phyloP scores from a whole-genome alignment of 2,329 filamentous ascomycete genomes.

The Biscogniauxia marginata region DNA sequence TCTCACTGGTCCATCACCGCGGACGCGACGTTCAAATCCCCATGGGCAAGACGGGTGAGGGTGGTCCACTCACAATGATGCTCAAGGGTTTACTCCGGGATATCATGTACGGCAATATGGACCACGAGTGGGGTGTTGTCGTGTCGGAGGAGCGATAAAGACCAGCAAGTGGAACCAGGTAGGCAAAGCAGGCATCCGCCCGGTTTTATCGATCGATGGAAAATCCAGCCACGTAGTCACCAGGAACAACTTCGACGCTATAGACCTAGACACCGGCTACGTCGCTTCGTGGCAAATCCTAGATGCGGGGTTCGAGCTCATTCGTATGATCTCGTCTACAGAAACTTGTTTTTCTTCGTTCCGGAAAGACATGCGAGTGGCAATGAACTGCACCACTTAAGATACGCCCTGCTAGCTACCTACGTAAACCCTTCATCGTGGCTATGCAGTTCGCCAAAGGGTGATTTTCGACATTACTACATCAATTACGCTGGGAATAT shows the following conservation, averaged over 20 bases:
- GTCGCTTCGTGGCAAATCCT: neutral
- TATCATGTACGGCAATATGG: slow-evolving; percentile 71
- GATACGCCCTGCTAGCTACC: neutral
- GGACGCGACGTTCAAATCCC: slow-evolving; percentile 62
- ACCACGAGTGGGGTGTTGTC: slow-evolving; percentile 69
- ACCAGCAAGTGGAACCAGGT: neutral
- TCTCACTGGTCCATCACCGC: slow-evolving; percentile 67
- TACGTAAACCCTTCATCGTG: too few species aligned
- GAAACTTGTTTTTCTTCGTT: neutral
- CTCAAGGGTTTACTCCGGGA: slow-evolving; percentile 68
- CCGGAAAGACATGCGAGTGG: neutral
- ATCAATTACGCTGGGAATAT: too few species aligned
- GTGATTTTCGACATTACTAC: too few species aligned
- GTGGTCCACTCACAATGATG: slow-evolving; percentile 55
- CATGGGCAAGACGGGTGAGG: slow-evolving; percentile 52
- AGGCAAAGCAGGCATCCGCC: neutral
- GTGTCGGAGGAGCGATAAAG: slow-evolving; percentile 55
- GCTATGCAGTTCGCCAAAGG: too few species aligned
- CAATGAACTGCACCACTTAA: neutral
- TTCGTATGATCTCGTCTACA: neutral
- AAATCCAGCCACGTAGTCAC: too few species aligned
- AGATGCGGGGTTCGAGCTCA: neutral
- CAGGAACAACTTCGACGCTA: neutral
- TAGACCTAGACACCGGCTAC: neutral
- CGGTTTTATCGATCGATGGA: neutral